Evolutionary conservation across 495 filamentous ascomycete genomes (phyloP), one percentile per base, ranked within the genome.

Genomic region (Pyrenopolyporus hunteri): DNA sequence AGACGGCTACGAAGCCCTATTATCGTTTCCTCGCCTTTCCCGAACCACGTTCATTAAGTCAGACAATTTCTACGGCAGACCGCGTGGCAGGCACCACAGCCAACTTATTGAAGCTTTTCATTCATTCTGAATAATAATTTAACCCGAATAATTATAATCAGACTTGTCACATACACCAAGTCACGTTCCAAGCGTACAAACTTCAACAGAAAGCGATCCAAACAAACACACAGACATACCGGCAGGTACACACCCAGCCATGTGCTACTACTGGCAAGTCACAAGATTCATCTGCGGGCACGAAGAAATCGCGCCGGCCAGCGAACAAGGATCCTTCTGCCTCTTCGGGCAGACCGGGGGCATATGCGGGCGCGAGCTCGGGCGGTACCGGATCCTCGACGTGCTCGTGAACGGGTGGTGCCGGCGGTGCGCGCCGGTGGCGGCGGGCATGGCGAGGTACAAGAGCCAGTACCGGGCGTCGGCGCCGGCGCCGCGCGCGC

Each of bases 71-170:
- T 3, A 22, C 7, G 14, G 25, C 46, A 13, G 55, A 68, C 48
- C 58, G 57, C 32, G 59, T 66, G 31, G 53, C 52, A 63, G 57
- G 60, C 47, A 64, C 47, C 53, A 54, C 39, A 44, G 17, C 16
- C 32, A n/a, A 25, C 25, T 19, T 29, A 39, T 28, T 5, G 3
- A n/a, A 5, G 11, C n/a, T 20, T 43, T 19, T 4, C 0, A 26
- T 50, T 22, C 48, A 20, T 10, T 11, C 3, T 26, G 8, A 16
- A 39, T 23, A 36, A 7, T 22, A 14, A 23, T 10, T 8, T n/a
- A 14, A 9, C 16, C 9, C 4, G 19, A 36, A n/a, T n/a, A n/a
- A n/a, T n/a, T n/a, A n/a, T n/a, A n/a, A n/a, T n/a, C n/a, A n/a
- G n/a, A n/a, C n/a, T n/a, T n/a, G n/a, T n/a, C n/a, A n/a, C n/a